Conservation (phyloP, 1,139 yeast genomes). For the Suhomyces atakaporum region DNA sequence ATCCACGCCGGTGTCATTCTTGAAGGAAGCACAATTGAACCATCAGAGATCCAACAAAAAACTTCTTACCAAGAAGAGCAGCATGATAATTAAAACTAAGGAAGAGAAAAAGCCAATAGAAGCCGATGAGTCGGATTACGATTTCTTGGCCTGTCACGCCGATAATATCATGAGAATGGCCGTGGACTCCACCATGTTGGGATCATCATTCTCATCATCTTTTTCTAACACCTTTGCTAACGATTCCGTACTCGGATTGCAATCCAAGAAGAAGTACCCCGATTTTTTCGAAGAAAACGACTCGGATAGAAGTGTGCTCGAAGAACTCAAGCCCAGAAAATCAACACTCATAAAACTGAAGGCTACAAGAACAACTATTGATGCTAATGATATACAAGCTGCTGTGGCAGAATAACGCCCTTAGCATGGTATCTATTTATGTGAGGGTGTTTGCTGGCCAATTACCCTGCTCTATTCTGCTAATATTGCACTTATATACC, state of each 20-base stretch:
- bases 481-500: slow-evolving; percentile 21
- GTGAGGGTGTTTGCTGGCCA: slow-evolving; percentile 13
- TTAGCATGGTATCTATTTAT: too few relatives aligned
- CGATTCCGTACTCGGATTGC: slow-evolving; percentile 28
- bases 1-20: slow-evolving; percentile 30
- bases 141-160: slow-evolving; percentile 51
- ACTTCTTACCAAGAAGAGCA: slow-evolving; percentile 23
- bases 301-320: slow-evolving; percentile 33
- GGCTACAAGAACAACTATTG: slow-evolving; percentile 34
- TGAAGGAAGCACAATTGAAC: slow-evolving; percentile 17
- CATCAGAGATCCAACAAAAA: slow-evolving; percentile 17
- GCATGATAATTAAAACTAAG: slow-evolving; percentile 16
- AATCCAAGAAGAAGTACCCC: slow-evolving; percentile 19
- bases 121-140: slow-evolving; percentile 33
- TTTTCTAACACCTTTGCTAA: slow-evolving; percentile 38
- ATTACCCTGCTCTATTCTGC: slow-evolving; percentile 12
- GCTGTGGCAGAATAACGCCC: slow-evolving; percentile 28
- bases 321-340: slow-evolving; percentile 27
- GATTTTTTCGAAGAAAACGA: slow-evolving; percentile 30
- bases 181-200: slow-evolving; percentile 50
- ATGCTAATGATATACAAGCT: slow-evolving; percentile 39
- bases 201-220: slow-evolving; percentile 40
- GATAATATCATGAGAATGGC: slow-evolving; percentile 52
- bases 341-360: slow-evolving; percentile 23
- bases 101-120: slow-evolving; percentile 4